Base-by-base conservation (phyloP, 495 filamentous ascomycete genomes). In the Penicillium arizonense region DNA sequence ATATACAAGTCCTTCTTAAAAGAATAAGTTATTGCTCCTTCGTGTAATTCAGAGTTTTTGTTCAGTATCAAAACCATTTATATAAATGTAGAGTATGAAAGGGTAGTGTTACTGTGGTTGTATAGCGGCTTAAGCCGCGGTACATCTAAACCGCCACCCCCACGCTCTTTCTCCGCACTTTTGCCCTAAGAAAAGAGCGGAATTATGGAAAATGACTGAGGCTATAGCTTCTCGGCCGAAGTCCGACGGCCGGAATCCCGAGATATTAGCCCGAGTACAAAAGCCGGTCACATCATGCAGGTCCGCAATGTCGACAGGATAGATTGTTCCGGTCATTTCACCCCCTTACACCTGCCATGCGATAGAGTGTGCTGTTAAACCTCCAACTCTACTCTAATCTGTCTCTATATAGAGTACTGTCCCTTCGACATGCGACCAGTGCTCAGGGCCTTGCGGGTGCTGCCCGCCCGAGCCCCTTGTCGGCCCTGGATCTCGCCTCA, bases 171-270 rank as follows among this genome's bases (percentile, higher is more conserved):
- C 20, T 42, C 39, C 39, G 39, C 39, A 42, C 39, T 23, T 21
- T 11, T 12, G 20, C 24, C 21, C 39, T 20, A 24, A 37, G 35
- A 39, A n/a, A 42, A 20, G 1, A 9, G 42, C 28, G 43, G 43
- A 34, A 45, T 45, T 45, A 12, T 30, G 18, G 8, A 24, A 24
- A 24, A 2, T 3, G 5, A 24, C 38, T 23, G 21, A 11, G 18
- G 18, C 12, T n/a, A 13, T n/a, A 39, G 9, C 24, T 13, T 56
- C 53, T 73, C 70, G 67, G 68, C 60, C 57, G 59, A 73, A 56
- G 44, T 70, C 68, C 64, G 62, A 73, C 53, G 47, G 69, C 68
- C 64, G 62, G 62, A 20, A 41, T 44, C 44, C 52, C 57, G 45
- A 18, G 39, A 23, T 42, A 13, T 4, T 35, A 52, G n/a, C 55